These are phyloP conservation scores for Fusarium coffeatum DNA, from an alignment of 2,329 filamentous ascomycete species.

Conservation along the genomic window DNA sequence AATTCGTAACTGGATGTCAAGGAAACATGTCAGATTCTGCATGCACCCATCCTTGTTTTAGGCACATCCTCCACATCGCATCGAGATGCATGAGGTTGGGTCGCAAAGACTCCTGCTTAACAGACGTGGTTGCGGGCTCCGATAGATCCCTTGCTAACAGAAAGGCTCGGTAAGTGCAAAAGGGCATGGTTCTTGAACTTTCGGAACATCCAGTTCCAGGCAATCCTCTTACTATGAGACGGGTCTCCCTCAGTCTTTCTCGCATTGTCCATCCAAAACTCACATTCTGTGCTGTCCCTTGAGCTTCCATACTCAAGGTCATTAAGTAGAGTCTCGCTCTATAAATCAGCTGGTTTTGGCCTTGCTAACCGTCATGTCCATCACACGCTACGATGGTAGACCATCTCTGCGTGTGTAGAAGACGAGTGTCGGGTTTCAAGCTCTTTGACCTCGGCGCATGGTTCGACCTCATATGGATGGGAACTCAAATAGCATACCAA, in stretches of 20 bases:
- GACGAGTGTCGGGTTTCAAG: not conserved
- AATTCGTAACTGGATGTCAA: not conserved
- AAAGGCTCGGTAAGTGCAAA: no score
- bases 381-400: not conserved
- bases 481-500: not conserved
- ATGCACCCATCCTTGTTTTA: not conserved
- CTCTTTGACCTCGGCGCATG: not conserved
- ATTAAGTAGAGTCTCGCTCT: not conserved
- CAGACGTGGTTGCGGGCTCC: not conserved
- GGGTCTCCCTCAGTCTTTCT: not conserved
- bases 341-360: not conserved
- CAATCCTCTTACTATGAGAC: not conserved
- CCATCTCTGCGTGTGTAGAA: not conserved
- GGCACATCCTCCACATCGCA: not conserved
- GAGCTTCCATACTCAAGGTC: not conserved
- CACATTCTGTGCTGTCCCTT: not conserved
- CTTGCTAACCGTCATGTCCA: not conserved
- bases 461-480: not conserved
- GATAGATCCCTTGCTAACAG: no score
- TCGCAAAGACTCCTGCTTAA: not conserved
- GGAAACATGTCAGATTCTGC: fast-evolving
- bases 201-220: no score
- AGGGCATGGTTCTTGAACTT: no score
- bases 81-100: not conserved
- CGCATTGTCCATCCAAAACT: not conserved